Conservation (phyloP, 1,284 basidiomycete species). For the Cryptococcus hybrid region DNA sequence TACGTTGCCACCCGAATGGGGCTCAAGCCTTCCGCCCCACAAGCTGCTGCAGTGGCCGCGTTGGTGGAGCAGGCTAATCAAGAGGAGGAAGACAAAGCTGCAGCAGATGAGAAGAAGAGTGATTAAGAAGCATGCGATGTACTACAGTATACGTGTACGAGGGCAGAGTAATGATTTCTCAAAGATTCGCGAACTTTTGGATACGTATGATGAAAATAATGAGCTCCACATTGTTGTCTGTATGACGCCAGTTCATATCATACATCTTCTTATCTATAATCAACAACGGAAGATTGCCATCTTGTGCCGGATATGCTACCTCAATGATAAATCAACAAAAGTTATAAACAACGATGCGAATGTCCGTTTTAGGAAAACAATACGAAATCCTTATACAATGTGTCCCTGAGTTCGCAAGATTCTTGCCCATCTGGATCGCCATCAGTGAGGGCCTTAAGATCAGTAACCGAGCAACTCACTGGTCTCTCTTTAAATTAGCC, state of each 20-base stretch:
- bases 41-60: slow-evolving; percentile 13
- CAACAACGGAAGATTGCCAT: too few relatives aligned
- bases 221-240: too few relatives aligned
- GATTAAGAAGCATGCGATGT: background rate
- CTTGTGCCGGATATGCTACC: too few relatives aligned
- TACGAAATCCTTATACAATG: slow-evolving; percentile 2
- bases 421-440: slow-evolving; percentile 59
- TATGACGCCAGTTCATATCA: too few relatives aligned
- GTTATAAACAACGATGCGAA: too few relatives aligned
- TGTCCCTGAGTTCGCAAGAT: slow-evolving; percentile 62
- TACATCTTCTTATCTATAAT: too few relatives aligned
- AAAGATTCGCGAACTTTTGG: background rate
- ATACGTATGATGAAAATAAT: too few relatives aligned
- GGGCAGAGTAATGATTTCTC: too few relatives aligned
- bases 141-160: too few relatives aligned
- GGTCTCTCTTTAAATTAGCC: slow-evolving; percentile 68
- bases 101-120: slow-evolving; percentile 1
- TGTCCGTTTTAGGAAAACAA: too few relatives aligned
- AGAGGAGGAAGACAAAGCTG: slow-evolving; percentile 2
- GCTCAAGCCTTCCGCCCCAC: slow-evolving; percentile 34
- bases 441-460: background rate
- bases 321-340: too few relatives aligned
- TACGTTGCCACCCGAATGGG: slow-evolving; percentile 50
- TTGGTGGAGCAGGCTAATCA: slow-evolving; percentile 12
- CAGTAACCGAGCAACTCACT: slow-evolving; percentile 57